These are phyloP conservation scores for Massarina eburnea DNA, from an alignment of 2,329 filamentous ascomycete genomes.

Conservation along the genomic window DNA sequence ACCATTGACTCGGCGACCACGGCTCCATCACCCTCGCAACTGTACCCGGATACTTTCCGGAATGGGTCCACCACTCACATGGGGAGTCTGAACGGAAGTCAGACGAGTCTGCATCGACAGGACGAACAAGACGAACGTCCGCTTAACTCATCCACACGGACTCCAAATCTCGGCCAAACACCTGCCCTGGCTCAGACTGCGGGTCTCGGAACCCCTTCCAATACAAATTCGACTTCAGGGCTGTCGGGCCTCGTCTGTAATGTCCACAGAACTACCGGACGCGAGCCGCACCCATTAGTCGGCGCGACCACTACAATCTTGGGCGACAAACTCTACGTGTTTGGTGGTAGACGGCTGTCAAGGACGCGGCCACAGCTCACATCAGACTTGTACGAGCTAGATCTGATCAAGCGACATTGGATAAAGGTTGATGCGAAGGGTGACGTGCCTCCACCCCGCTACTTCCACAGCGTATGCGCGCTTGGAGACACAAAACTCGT, in stretches of 20 bases:
- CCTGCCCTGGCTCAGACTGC: constrained; percentile 40
- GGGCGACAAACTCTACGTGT: constrained; percentile 95
- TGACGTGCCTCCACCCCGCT: constrained; percentile 85
- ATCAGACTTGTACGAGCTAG: constrained; percentile 88
- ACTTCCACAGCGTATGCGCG: constrained; percentile 95
- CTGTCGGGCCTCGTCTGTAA: constrained; percentile 69
- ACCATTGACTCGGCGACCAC: constrained; percentile 52
- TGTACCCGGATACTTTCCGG: constrained; percentile 39
- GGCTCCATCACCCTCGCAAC: constrained; percentile 46
- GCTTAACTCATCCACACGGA: constrained; percentile 34
- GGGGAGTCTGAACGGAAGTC: constrained; percentile 49
- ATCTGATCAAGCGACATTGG: constrained; percentile 90
- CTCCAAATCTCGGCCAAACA: constrained; percentile 46
- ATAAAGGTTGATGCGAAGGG: constrained; percentile 82
- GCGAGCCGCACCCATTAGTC: constrained; percentile 86
- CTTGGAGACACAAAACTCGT: constrained; percentile 95
- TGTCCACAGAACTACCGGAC: constrained; percentile 80
- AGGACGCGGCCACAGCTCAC: constrained; percentile 82
- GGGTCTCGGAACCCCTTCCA: constrained; percentile 40
- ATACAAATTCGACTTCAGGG: constrained; percentile 54
- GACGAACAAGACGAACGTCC: constrained; percentile 47
- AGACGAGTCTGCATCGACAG: constrained; percentile 49
- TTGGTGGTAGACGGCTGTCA: constrained; percentile 87
- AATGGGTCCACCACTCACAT: constrained; percentile 41
- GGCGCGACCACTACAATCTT: constrained; percentile 94